These are phyloP conservation scores for Vitis hybrid DNA, from an alignment of 177 flowering plant species.

Conservation along the genomic window DNA sequence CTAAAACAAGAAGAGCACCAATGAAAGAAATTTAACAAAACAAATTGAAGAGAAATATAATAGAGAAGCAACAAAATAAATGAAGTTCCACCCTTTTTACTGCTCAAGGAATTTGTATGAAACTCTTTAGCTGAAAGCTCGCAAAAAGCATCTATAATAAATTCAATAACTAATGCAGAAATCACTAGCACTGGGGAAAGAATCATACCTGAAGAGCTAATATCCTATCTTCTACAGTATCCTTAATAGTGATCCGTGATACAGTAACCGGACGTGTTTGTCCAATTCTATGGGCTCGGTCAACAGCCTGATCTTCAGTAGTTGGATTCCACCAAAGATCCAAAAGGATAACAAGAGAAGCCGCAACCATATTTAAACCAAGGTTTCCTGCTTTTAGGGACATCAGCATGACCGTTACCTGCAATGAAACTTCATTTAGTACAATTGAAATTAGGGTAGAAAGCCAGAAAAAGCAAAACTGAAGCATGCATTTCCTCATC, in stretches of 20 bases:
- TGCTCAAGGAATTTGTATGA: too few relatives aligned
- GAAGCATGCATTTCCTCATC: neutral
- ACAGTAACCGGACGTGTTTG: conserved; percentile 95
- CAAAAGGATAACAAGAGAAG: conserved; percentile 86
- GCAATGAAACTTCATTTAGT: conserved; percentile 17
- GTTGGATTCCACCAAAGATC: conserved; percentile 99
- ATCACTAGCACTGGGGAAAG: neutral
- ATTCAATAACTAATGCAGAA: neutral
- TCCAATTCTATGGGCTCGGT: conserved; percentile 96
- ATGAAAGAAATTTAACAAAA: too few relatives aligned
- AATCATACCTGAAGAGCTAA: conserved; percentile 78
- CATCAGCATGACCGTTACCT: conserved; percentile 95
- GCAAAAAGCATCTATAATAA: neutral
- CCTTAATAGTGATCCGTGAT: conserved; percentile 72
- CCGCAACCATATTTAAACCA: conserved; percentile 96
- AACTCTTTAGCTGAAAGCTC: too few relatives aligned
- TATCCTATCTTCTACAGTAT: conserved; percentile 92
- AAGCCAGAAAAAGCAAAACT: neutral
- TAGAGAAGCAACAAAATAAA: too few relatives aligned
- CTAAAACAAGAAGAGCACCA: too few relatives aligned
- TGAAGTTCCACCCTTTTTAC: too few relatives aligned
- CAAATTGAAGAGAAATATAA: too few relatives aligned
- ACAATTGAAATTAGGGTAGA: too few relatives aligned
- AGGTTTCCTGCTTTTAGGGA: conserved; percentile 96
- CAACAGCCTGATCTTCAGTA: conserved; percentile 97